Evolutionary conservation across 257 asterid species (phyloP), one percentile per base, ranked within the genome.

Genomic region (Ilex aquifolium): DNA sequence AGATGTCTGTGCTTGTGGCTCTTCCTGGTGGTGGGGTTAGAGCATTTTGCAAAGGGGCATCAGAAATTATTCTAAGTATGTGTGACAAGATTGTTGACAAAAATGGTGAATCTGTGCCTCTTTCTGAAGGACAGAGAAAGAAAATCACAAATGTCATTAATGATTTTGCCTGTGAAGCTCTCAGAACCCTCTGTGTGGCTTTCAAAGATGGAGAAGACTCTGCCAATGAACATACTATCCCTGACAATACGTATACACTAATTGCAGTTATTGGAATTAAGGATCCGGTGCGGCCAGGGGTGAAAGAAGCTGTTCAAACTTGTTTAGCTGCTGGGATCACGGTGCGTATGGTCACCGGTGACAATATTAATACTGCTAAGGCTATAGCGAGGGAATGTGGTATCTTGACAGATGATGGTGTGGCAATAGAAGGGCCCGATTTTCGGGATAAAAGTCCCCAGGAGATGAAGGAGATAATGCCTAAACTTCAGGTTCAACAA

Each of bases 251-350:
- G 15, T 46, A 21, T 40, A 67, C 61, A 32, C 60, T 57, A 9
- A 60, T 67, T 50, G 72, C 65, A 40, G 60, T 66, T 32, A 64
- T 66, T 31, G 71, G 71, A 16, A 66, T 66, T 32, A 66, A 66
- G 63, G 71, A 66, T 67, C 72, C 72, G n/a, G 72, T 67, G 31
- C 66, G 72, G 51, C 72, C 66, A 31, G 72, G 72, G 31, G 72
- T 67, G 3, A 67, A 17, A 64, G 72, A 67, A 59, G 60, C 72
- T 27, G 72, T 67, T 67, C 56, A 64, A 59, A 63, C 52, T 52
- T 67, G 72, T 53, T 57, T 42, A 55, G 52, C 72, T 14, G 72
- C 72, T 15, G 72, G 72, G 2, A 57, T 67, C 10, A 67, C 44
- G 29, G 66, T 67, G 46, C 64, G 72, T 52, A 67, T 67, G 72